Percentiles rank a stretch among this genome's conserved stretches.
phyloP scores from a whole-genome alignment of 257 asterid genomes.

The Nicotiana paniculata region DNA sequence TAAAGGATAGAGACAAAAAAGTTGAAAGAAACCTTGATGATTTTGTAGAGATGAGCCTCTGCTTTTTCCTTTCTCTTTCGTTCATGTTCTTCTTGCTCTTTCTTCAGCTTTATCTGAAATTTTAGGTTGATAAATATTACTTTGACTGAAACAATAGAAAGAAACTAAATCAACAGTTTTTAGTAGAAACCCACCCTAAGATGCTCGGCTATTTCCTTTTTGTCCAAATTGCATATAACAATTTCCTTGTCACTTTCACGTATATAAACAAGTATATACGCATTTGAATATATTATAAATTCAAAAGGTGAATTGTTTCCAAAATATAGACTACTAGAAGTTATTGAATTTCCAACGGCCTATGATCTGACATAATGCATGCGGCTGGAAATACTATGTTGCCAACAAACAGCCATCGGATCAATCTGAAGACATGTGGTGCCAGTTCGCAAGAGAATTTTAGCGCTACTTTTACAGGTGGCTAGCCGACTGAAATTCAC shows the following conservation, averaged over 20 bases:
- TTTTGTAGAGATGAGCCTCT: constrained; percentile 70
- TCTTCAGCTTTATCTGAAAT: constrained; percentile 54
- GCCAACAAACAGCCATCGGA: not conserved
- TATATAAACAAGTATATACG: constrained; percentile 69
- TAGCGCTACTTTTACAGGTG: no score
- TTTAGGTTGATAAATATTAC: not conserved
- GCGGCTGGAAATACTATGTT: not conserved
- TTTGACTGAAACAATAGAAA: not conserved
- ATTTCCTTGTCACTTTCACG: constrained; percentile 61
- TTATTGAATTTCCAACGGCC: not conserved
- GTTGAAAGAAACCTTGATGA: constrained; percentile 47
- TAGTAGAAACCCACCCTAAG: constrained; percentile 40
- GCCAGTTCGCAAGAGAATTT: no score
- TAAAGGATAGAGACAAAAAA: not conserved
- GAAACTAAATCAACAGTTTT: not conserved
- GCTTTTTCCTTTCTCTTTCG: constrained; percentile 64
- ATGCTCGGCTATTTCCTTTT: constrained; percentile 64
- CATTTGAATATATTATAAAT: constrained; percentile 63
- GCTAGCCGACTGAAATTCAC: no score
- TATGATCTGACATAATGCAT: not conserved
- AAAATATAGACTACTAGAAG: not conserved
- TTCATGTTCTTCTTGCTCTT: constrained; percentile 65
- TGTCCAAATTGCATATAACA: constrained; percentile 60
- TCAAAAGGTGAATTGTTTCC: constrained; percentile 47
- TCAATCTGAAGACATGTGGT: no score